A percentile compares a stretch with the other conserved stretches of the same genome.
phyloP scores from a whole-genome alignment of 192 early-diverging fungal species.

The Coemansia sp. region DNA sequence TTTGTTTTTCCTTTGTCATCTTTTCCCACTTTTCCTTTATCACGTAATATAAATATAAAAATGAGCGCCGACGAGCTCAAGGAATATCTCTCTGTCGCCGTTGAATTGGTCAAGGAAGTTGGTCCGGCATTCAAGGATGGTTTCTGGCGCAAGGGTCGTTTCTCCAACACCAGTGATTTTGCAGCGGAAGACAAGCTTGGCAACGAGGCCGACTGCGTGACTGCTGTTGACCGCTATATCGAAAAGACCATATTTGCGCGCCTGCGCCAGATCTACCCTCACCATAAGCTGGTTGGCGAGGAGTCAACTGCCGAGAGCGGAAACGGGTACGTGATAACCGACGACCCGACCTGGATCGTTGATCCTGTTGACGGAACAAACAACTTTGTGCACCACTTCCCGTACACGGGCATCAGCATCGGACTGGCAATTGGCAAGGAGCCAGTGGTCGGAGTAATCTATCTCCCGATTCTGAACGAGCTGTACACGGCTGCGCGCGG shows the following conservation, averaged over 20 bases:
- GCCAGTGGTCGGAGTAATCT: constrained; percentile 86
- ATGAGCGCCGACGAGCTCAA: constrained; percentile 25
- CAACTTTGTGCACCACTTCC: constrained; percentile 75
- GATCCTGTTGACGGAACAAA: constrained; percentile 83
- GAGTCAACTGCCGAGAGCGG: constrained; percentile 65
- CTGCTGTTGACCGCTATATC: constrained; percentile 79
- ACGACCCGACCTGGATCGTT: constrained; percentile 85
- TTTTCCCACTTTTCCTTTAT: neutral
- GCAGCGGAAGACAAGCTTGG: constrained; percentile 35
- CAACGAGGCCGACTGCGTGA: constrained; percentile 58
- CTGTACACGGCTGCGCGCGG: constrained; percentile 54
- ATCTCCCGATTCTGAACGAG: constrained; percentile 86
- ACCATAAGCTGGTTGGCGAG: constrained; percentile 86
- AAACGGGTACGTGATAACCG: constrained; percentile 57
- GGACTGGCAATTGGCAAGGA: constrained; percentile 69
- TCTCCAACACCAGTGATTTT: constrained; percentile 14
- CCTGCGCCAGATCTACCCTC: constrained; percentile 60
- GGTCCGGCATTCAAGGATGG: constrained; percentile 49
- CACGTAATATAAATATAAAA: neutral
- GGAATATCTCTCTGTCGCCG: constrained; percentile 22
- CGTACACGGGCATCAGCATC: constrained; percentile 84
- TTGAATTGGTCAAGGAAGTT: constrained; percentile 34
- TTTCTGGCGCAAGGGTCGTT: constrained; percentile 36
- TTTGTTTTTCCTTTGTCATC: neutral
- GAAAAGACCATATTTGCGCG: constrained; percentile 67